Base-by-base conservation (phyloP, 163 green algal species). In the Scenedesmus sp. region DNA sequence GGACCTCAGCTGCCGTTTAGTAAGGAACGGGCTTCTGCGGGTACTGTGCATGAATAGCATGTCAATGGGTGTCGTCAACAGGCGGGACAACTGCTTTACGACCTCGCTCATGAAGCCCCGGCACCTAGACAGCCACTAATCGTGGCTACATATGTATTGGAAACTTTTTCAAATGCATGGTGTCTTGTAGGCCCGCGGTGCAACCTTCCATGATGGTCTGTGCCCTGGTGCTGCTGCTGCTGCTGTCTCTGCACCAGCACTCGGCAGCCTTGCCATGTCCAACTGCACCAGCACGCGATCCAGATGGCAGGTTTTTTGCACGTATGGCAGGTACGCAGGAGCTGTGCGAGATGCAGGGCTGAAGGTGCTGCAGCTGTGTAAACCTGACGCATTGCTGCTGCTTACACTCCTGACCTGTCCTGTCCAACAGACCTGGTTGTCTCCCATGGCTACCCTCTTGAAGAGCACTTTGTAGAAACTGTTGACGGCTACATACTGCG, bases 401-500 rank as follows among this genome's bases (percentile, higher is more conserved):
- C 43, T 40, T 18, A 35, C 46, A 6, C 30, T 72, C n/a, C 81
- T 87, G 73, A 76, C 30, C 9, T 61, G 44, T 24, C 18, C 43
- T 59, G 37, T 24, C 5, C 7, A 22, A 30, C 70, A 86, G 93
- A 93, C 30, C 90, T 96, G n/a, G 93, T 96, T 24, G 37, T 88
- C 35, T 76, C 92, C 22, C 53, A 95, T 30, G 95, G 94, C 3
- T 96, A 96, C 70, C 91, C 91, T 5, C 90, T 96, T 13, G 94
- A 96, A 82, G 88, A 93, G 72, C 89, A 96, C 73, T 92, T 88
- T 24, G 94, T 95, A 18, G 35, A 83, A 9, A 97, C 95, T 9
- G 51, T 35, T 13, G 95, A 97, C 72, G 94, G 94, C 6, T 96
- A 96, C 89, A 72, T 95, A 30, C 85, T 96, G 30, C 89, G 87